Percentiles rank a stretch among this genome's conserved stretches.
Conservation (phyloP, 2,329 filamentous ascomycete genomes). For the Stagonosporopsis chrysanthemi region DNA sequence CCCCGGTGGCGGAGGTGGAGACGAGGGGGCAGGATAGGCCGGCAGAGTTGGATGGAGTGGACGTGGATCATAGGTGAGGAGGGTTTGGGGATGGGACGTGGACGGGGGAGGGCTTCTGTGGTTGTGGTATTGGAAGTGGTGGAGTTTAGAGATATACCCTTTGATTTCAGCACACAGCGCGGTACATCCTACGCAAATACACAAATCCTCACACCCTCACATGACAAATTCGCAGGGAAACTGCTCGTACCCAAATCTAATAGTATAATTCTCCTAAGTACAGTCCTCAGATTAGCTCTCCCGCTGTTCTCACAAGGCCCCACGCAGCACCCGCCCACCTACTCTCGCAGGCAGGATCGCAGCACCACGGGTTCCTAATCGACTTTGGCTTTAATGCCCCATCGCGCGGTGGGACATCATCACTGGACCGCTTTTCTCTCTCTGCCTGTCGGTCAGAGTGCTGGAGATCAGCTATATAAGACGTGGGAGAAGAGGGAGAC, state of each 20-base stretch:
- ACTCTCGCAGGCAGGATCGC: not conserved
- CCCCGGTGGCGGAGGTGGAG: too few relatives aligned
- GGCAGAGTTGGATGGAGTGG: too few relatives aligned
- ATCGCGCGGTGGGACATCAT: constrained; percentile 39
- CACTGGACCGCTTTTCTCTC: constrained; percentile 36
- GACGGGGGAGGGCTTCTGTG: too few relatives aligned
- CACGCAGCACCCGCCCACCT: constrained; percentile 22
- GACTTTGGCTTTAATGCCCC: constrained; percentile 48
- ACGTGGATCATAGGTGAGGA: too few relatives aligned
- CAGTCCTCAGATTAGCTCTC: constrained; percentile 49
- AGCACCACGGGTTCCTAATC: constrained; percentile 38
- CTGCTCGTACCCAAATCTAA: too few relatives aligned
- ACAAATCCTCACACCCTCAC: not conserved
- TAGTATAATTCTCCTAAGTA: not conserved
- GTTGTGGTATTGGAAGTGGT: too few relatives aligned
- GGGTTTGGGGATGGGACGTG: too few relatives aligned
- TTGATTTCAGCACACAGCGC: too few relatives aligned
- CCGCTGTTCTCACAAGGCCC: constrained; percentile 43
- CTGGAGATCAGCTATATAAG: constrained; percentile 5
- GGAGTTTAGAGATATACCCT: too few relatives aligned
- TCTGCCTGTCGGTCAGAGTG: constrained; percentile 23
- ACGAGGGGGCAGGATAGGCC: too few relatives aligned
- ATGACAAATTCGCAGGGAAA: not conserved
- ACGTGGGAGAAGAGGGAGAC: too few relatives aligned
- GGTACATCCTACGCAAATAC: too few relatives aligned